Evolutionary conservation across 257 asterid species (phyloP), one percentile per base, ranked within the genome.

Genomic region (Primulina tabacum): DNA sequence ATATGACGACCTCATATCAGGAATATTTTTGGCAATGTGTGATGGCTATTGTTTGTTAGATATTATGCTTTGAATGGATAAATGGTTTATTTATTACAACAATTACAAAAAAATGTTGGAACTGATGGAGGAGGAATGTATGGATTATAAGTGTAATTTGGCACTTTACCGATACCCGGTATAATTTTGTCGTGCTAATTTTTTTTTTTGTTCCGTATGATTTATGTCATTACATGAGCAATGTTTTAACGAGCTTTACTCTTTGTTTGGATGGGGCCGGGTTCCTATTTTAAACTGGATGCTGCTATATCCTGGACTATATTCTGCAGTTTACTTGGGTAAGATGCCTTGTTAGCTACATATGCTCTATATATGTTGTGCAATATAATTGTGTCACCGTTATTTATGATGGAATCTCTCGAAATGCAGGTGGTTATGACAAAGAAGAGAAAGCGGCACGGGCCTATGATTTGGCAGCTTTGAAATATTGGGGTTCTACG

Each of bases 391-490:
- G 8, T 21, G 35, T 40, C 21, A 38, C 32, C 69, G 60, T 64
- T 62, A 37, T 16, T 63, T 5, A 58, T 28, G 63, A 65, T 79
- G n/a, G 61, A 58, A 55, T 64, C 16, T 30, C 37, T 65, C n/a
- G 63, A 17, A 64, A 30, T 57, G 53, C 76, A 89, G 98, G 98
- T 77, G 98, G 98, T 5, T 92, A 92, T 80, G 98, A 92, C 73
- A 90, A 90, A 64, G 98, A 92, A 81, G 98, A 89, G 11, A 89
- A 82, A 86, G 98, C 98, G 1, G 98, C 98, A 6, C 82, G 96
- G 69, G 76, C 98, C 2, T 92, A 92, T 63, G 98, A 92, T 80
- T 76, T 92, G 82, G 98, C 98, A 28, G 97, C 98, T 20, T 88
- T 92, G 53, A 92, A 89, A 66, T 92, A 92, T 75, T 92, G 98